A percentile compares a stretch with the other conserved stretches of the same genome.
Evolutionary conservation across 1,284 basidiomycete genomes (phyloP).

Genomic region (Trichosporon coremiiforme): DNA sequence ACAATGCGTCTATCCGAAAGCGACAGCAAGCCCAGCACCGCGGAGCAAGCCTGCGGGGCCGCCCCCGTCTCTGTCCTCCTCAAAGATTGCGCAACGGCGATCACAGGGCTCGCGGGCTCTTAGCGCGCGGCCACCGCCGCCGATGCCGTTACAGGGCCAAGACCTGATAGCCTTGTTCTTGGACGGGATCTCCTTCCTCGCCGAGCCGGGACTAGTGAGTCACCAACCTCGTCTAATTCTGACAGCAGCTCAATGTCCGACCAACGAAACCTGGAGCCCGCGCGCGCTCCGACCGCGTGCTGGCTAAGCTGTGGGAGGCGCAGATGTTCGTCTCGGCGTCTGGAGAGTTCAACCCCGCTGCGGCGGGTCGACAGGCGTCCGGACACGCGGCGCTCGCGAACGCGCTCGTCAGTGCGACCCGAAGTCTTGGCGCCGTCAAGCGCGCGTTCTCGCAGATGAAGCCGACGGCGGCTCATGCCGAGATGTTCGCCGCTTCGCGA

Average conservation of each 20-base stretch:
- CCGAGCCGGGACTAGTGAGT: conserved; percentile 25
- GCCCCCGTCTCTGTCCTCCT: background rate
- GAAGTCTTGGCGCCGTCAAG: conserved; percentile 25
- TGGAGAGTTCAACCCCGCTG: background rate
- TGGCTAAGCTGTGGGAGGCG: conserved; percentile 31
- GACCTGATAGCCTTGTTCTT: conserved; percentile 27
- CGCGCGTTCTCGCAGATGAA: conserved; percentile 21
- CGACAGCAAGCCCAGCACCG: background rate
- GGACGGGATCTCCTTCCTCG: conserved; percentile 25
- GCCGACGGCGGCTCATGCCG: conserved; percentile 18
- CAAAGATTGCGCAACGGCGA: conserved; percentile 13
- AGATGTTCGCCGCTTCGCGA: conserved; percentile 22
- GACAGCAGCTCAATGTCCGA: conserved; percentile 26
- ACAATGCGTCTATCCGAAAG: conserved; percentile 29
- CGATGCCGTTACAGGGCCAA: background rate
- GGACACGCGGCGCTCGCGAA: conserved; percentile 21
- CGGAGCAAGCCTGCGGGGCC: background rate
- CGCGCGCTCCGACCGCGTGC: conserved; percentile 28
- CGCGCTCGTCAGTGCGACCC: conserved; percentile 25
- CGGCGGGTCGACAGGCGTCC: background rate
- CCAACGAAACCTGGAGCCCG: conserved; percentile 26
- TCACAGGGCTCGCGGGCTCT: background rate
- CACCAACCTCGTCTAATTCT: background rate
- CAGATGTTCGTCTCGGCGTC: conserved; percentile 28
- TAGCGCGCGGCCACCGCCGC: background rate